phyloP scores from a whole-genome alignment of 1,284 basidiomycete species.

The Ganoderma resinaceum region DNA sequence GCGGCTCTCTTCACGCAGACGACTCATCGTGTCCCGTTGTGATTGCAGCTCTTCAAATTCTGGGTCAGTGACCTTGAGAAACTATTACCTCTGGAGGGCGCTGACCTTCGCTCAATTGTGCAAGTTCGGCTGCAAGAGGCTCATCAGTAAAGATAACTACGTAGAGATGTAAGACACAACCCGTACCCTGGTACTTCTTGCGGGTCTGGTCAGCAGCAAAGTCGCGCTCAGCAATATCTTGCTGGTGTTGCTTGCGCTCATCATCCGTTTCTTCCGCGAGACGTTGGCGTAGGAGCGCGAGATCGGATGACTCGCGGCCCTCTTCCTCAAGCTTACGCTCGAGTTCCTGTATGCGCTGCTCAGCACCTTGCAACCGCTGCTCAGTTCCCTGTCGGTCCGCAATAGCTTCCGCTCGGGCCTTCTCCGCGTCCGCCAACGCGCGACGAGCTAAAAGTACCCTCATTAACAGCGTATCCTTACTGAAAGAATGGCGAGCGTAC shows the following conservation, averaged over 20 bases:
- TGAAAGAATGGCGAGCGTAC: slow-evolving; percentile 44
- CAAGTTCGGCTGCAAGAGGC: slow-evolving; percentile 64
- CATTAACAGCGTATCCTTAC: slow-evolving; percentile 9
- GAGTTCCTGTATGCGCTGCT: slow-evolving; percentile 65
- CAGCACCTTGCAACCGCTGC: slow-evolving; percentile 57
- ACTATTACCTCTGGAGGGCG: not conserved
- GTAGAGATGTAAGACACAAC: not conserved
- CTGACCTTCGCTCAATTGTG: slow-evolving; percentile 80
- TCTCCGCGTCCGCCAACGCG: slow-evolving; percentile 69
- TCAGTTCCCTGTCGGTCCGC: slow-evolving; percentile 63
- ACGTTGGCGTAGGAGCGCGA: slow-evolving; percentile 66
- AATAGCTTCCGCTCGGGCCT: slow-evolving; percentile 56
- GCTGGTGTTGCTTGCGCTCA: slow-evolving; percentile 77
- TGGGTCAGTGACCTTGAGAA: not conserved
- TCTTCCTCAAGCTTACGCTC: slow-evolving; percentile 74
- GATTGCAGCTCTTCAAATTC: slow-evolving; percentile 67
- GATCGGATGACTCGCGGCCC: slow-evolving; percentile 70
- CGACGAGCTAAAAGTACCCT: slow-evolving; percentile 55
- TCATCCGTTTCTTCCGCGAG: slow-evolving; percentile 78
- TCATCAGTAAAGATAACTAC: not conserved
- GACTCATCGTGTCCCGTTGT: slow-evolving; percentile 76
- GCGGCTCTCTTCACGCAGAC: slow-evolving; percentile 81
- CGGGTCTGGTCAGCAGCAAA: slow-evolving; percentile 80
- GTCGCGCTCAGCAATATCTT: slow-evolving; percentile 80
- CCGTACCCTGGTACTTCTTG: slow-evolving; percentile 81